A percentile compares a stretch with the other conserved stretches of the same genome.
These are phyloP conservation scores for Mycena sanguinolenta DNA, from an alignment of 768 basidiomycete genomes.

Conservation along the genomic window DNA sequence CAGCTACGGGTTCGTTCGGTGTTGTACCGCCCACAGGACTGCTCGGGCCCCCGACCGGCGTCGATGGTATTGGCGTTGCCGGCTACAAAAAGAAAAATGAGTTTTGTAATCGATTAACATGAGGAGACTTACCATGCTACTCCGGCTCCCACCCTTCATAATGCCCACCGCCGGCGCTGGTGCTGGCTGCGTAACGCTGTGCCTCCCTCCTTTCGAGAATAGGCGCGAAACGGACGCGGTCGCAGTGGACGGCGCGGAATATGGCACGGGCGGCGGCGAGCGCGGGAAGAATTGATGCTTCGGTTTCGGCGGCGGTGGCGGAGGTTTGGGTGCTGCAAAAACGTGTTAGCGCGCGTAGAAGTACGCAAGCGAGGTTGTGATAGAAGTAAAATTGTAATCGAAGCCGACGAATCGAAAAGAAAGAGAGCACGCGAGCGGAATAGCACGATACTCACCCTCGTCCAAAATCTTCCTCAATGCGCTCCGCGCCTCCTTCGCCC, in stretches of 20 bases:
- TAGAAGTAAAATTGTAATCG: background rate
- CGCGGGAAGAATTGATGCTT: slow-evolving; percentile 50
- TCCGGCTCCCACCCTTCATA: slow-evolving; percentile 19
- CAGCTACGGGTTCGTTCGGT: background rate
- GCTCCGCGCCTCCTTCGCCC: slow-evolving; percentile 34
- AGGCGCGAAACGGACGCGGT: slow-evolving; percentile 86
- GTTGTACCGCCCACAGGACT: no score
- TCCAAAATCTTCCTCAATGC: slow-evolving; percentile 33
- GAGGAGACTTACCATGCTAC: background rate
- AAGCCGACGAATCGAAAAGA: background rate
- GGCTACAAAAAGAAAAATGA: background rate
- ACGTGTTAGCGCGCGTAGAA: background rate
- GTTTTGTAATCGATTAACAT: no score
- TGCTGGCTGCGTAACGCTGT: slow-evolving; percentile 48
- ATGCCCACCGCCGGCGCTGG: slow-evolving; percentile 19
- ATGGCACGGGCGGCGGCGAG: slow-evolving; percentile 65
- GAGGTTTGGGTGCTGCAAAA: slow-evolving; percentile 29
- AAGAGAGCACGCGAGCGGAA: no score
- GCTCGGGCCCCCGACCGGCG: background rate
- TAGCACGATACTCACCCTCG: slow-evolving; percentile 17
- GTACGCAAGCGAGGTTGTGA: background rate
- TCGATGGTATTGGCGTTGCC: background rate
- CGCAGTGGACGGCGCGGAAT: slow-evolving; percentile 75
- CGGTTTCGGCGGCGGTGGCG: slow-evolving; percentile 45
- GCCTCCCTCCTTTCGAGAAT: slow-evolving; percentile 65